These are phyloP conservation scores for Trichophyton mentagrophytes DNA, from an alignment of 2,329 filamentous ascomycete species.

Conservation along the genomic window DNA sequence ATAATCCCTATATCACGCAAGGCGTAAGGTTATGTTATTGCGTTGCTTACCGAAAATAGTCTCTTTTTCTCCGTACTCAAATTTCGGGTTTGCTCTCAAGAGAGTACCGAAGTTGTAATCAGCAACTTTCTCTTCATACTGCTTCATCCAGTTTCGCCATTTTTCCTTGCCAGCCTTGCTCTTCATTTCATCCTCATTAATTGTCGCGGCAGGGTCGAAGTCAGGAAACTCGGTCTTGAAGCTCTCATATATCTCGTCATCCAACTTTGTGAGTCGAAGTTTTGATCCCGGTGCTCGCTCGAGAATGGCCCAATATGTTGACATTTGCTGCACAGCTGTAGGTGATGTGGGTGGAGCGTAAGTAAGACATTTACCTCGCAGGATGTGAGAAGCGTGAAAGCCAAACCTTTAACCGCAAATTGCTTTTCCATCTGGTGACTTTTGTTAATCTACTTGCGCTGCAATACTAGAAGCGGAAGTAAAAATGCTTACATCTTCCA, in stretches of 20 bases:
- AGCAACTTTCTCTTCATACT: constrained; percentile 86
- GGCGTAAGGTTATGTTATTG: background rate
- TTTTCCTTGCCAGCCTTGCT: constrained; percentile 86
- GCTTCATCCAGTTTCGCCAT: constrained; percentile 90
- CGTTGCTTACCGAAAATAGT: constrained; percentile 69
- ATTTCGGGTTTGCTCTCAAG: constrained; percentile 62
- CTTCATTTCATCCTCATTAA: constrained; percentile 94
- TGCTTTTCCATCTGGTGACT: constrained; percentile 81
- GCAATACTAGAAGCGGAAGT: background rate
- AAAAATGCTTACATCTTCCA: constrained; percentile 47
- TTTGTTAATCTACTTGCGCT: constrained; percentile 12
- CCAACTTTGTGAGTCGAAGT: constrained; percentile 80
- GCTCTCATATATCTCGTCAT: constrained; percentile 88
- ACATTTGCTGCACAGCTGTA: constrained; percentile 78
- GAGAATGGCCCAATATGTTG: constrained; percentile 93
- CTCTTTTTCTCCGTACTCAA: constrained; percentile 74
- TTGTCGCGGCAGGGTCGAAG: constrained; percentile 66
- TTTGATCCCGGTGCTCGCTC: constrained; percentile 80
- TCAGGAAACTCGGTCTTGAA: constrained; percentile 83
- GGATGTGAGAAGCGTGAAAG: background rate
- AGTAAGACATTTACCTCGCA: background rate
- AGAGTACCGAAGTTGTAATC: constrained; percentile 98
- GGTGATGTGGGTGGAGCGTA: background rate
- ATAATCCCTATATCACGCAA: background rate
- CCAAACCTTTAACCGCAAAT: constrained; percentile 82